Conservation (phyloP, 2,329 filamentous ascomycete species). For the Scedosporium dehoogii region DNA sequence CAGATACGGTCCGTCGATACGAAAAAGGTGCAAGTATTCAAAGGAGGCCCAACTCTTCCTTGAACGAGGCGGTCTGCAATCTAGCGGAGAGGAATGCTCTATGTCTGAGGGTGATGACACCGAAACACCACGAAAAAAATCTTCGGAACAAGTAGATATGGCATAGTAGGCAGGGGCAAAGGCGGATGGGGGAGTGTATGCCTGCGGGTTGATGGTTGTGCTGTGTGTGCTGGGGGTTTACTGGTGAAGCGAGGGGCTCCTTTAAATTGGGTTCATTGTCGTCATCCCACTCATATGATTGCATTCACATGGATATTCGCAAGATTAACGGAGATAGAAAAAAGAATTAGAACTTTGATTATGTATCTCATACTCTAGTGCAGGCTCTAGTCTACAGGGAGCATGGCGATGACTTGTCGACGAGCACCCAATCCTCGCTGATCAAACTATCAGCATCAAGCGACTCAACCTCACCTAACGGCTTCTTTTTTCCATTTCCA, state of each 20-base stretch:
- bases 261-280: no score
- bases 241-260: no score
- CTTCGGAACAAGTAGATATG: background rate
- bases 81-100: background rate
- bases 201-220: background rate
- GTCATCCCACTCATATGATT: no score
- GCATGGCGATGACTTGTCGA: background rate
- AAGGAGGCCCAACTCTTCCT: background rate
- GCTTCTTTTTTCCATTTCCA: background rate
- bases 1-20: slow-evolving; percentile 46
- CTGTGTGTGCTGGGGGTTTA: no score
- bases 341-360: no score
- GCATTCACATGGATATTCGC: no score
- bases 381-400: background rate
- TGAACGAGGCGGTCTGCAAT: background rate
- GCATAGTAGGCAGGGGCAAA: background rate
- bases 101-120: background rate
- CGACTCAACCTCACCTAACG: no score
- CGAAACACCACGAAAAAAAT: background rate
- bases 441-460: background rate
- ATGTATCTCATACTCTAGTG: no score
- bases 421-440: background rate
- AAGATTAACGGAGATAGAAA: no score
- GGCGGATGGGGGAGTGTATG: background rate
- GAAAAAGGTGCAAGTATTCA: background rate